phyloP scores from a whole-genome alignment of 495 filamentous ascomycete species.

The Gamarada debralockiae region DNA sequence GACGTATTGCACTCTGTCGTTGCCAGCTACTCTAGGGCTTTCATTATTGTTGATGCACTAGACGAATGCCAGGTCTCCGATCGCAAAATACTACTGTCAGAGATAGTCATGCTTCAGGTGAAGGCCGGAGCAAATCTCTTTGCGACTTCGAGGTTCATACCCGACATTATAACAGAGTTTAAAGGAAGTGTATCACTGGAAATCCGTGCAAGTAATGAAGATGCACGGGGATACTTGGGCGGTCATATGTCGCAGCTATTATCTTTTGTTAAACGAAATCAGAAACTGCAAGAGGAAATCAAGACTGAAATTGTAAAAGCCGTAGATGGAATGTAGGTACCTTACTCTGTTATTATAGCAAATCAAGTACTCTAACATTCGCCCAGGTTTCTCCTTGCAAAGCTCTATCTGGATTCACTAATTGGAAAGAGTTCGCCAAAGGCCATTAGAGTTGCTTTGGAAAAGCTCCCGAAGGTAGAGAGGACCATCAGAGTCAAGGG shows the following conservation, averaged over 20 bases:
- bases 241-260: too few species aligned
- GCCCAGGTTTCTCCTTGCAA: slow-evolving; percentile 19
- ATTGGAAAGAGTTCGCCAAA: too few species aligned
- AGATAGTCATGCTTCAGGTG: slow-evolving; percentile 27
- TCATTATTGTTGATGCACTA: slow-evolving; percentile 43
- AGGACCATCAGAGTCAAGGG: too few species aligned
- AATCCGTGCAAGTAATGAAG: slow-evolving; percentile 34
- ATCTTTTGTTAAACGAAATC: slow-evolving; percentile 26
- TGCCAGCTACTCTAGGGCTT: slow-evolving; percentile 22
- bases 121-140: slow-evolving; percentile 30
- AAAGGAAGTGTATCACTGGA: slow-evolving; percentile 22
- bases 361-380: background rate
- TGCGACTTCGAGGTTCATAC: slow-evolving; percentile 34
- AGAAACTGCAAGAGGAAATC: slow-evolving; percentile 47
- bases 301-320: too few species aligned
- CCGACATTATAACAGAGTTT: slow-evolving; percentile 25
- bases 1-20: slow-evolving; percentile 20
- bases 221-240: slow-evolving; percentile 33
- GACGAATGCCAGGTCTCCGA: slow-evolving; percentile 37
- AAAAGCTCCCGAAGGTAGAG: slow-evolving; percentile 4
- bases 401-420: slow-evolving; percentile 15
- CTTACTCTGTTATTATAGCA: background rate
- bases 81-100: slow-evolving; percentile 9
- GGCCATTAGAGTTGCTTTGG: slow-evolving; percentile 2
- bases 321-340: too few species aligned